These are phyloP conservation scores for Penicillium nucicola DNA, from an alignment of 495 filamentous ascomycete genomes.

Conservation along the genomic window DNA sequence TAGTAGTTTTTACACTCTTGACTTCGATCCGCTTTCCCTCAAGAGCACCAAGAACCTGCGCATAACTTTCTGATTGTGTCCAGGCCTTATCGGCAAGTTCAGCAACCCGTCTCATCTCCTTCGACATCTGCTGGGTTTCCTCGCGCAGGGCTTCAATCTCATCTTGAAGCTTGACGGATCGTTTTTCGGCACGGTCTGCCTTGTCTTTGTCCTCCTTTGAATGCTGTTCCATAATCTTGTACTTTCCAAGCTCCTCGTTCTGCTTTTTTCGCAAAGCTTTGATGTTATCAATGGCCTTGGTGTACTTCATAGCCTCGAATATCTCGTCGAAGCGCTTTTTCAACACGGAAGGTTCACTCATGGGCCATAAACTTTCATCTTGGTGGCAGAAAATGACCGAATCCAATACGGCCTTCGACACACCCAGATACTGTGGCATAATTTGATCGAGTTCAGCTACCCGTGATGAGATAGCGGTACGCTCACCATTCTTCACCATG, in stretches of 20 bases:
- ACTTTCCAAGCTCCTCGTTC: constrained; percentile 65
- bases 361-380: constrained; percentile 95
- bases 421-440: constrained; percentile 84
- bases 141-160: constrained; percentile 69
- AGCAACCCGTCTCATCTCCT: constrained; percentile 53
- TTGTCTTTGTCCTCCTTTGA: constrained; percentile 84
- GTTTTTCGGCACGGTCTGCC: constrained; percentile 67
- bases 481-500: constrained; percentile 77
- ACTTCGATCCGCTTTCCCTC: constrained; percentile 72
- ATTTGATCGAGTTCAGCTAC: constrained; percentile 77
- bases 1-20: constrained; percentile 57
- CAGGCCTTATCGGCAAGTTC: constrained; percentile 57
- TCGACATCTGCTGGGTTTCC: constrained; percentile 54
- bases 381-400: constrained; percentile 98
- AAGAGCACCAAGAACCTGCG: constrained; percentile 65
- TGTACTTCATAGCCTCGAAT: constrained; percentile 95
- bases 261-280: constrained; percentile 80
- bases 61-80: constrained; percentile 58
- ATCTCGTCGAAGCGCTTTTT: constrained; percentile 98
- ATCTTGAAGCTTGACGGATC: constrained; percentile 57
- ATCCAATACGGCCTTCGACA: constrained; percentile 85
- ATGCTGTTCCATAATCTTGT: constrained; percentile 69
- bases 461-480: constrained; percentile 68
- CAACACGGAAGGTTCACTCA: constrained; percentile 80
- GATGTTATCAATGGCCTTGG: constrained; percentile 93